Conservation (phyloP, 805 yeast genomes). For the Ogataea thermomethanolica region DNA sequence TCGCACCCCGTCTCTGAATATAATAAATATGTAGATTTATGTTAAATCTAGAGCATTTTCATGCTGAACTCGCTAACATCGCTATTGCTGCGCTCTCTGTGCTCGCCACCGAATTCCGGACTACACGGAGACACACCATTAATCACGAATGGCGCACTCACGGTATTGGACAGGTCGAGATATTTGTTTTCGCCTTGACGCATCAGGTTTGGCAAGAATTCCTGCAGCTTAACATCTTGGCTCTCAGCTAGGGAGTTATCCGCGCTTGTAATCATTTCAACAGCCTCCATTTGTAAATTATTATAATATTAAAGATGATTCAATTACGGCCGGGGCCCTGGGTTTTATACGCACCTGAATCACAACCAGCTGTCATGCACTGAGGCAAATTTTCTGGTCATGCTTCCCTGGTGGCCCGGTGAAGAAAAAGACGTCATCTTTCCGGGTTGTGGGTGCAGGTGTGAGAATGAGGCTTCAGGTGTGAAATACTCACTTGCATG, state of each 20-base stretch:
- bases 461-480: not conserved
- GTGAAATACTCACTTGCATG: too few relatives aligned
- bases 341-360: constrained; percentile 2
- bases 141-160: constrained; percentile 61
- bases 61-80: constrained; percentile 18
- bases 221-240: constrained; percentile 1
- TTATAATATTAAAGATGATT: not conserved
- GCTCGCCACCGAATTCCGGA: constrained; percentile 23
- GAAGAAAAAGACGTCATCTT: not conserved
- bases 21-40: not conserved
- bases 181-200: constrained; percentile 32
- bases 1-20: not conserved
- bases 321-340: not conserved
- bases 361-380: constrained; percentile 4
- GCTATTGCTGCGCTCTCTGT: constrained; percentile 22
- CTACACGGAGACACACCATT: constrained; percentile 60
- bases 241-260: not conserved
- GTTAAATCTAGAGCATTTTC: constrained; percentile 10
- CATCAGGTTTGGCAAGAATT: not conserved
- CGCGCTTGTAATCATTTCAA: constrained; percentile 4
- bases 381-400: constrained; percentile 10
- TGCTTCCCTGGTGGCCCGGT: constrained; percentile 1
- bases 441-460: not conserved
- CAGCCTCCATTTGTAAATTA: constrained; percentile 5
- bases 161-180: constrained; percentile 53